Evolutionary conservation across 805 yeast species (phyloP), one percentile per base, ranked within the genome.

Genomic region (Candida khao-thaluensis): DNA sequence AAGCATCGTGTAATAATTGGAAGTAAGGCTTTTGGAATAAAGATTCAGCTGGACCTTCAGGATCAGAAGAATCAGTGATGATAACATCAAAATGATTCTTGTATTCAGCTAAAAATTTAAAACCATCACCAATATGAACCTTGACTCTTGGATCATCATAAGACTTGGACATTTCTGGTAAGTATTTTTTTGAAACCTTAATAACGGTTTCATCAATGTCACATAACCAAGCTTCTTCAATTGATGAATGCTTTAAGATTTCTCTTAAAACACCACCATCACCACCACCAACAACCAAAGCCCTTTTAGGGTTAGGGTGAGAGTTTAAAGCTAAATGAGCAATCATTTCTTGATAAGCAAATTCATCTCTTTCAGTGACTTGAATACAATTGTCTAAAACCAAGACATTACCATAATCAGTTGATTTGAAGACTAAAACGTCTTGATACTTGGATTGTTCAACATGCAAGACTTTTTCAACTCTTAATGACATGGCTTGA

Each of bases 241-340:
- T 87, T 44, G 77, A 63, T 37, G 77, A 81, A 67, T 91, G 96
- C 69, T 91, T 91, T 58, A 89, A 86, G 58, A 90, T 76, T 68
- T 91, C 98, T 69, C 98, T 81, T 56, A 91, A 76, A 37, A 91
- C 98, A 66, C 98, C 98, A 54, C 99, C 99, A 64, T 91, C 99
- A 58, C 99, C 99, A 49, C 99, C 99, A 43, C 99, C 99, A 57
- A 91, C 85, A 48, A 91, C 98, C 41, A 91, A 73, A 17, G 95
- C 97, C 54, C 76, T 82, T 74, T 86, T 87, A 42, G 98, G 98
- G 70, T 86, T 81, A 54, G 96, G 90, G 69, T 93, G 98, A 38
- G 93, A 81, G 77, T 83, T 85, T 65, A 93, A 58, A 5, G 95
- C 96, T 57, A 93, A 74, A 67, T 91, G 97, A 28, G 97, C 72